Conservation (phyloP, 2,329 filamentous ascomycete genomes). For the Verticillium alfalfae region DNA sequence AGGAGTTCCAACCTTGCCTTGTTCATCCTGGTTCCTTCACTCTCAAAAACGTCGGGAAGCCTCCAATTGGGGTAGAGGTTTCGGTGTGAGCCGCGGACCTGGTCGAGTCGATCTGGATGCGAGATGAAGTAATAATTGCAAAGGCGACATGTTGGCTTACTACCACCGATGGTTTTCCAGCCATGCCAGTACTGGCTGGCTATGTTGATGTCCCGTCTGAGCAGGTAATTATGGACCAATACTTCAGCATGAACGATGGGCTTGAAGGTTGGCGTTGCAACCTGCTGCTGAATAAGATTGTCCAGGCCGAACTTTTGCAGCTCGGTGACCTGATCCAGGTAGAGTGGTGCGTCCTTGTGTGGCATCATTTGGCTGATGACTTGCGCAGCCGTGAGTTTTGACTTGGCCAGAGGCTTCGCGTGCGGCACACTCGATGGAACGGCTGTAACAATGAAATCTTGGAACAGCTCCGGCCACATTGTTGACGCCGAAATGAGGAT, state of each 20-base stretch:
- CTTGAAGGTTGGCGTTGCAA: slow-evolving; percentile 6
- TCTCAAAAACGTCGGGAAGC: slow-evolving; percentile 21
- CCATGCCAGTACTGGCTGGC: slow-evolving; percentile 20
- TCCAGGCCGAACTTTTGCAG: slow-evolving; percentile 19
- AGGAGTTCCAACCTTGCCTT: neutral
- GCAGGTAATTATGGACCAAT: slow-evolving; percentile 16
- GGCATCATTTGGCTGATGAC: slow-evolving; percentile 17
- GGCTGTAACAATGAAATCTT: slow-evolving; percentile 17
- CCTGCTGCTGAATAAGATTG: slow-evolving; percentile 22
- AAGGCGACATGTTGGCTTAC: slow-evolving; percentile 33
- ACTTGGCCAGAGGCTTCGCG: slow-evolving; percentile 11
- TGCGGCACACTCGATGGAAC: slow-evolving; percentile 18
- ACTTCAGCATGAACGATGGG: slow-evolving; percentile 30
- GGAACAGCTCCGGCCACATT: slow-evolving; percentile 23
- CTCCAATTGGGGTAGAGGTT: slow-evolving; percentile 35
- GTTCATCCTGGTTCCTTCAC: slow-evolving; percentile 2
- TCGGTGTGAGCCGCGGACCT: slow-evolving; percentile 21
- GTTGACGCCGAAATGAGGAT: slow-evolving; percentile 13
- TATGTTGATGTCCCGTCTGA: neutral
- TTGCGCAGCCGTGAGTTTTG: slow-evolving; percentile 10
- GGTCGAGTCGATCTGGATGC: slow-evolving; percentile 15
- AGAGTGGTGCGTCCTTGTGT: neutral
- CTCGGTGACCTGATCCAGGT: slow-evolving; percentile 6
- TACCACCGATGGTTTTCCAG: slow-evolving; percentile 30
- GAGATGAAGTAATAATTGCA: slow-evolving; percentile 29